Evolutionary conservation across 2,329 filamentous ascomycete genomes (phyloP), one percentile per base, ranked within the genome.

Genomic region (Colletotrichum truncatum): DNA sequence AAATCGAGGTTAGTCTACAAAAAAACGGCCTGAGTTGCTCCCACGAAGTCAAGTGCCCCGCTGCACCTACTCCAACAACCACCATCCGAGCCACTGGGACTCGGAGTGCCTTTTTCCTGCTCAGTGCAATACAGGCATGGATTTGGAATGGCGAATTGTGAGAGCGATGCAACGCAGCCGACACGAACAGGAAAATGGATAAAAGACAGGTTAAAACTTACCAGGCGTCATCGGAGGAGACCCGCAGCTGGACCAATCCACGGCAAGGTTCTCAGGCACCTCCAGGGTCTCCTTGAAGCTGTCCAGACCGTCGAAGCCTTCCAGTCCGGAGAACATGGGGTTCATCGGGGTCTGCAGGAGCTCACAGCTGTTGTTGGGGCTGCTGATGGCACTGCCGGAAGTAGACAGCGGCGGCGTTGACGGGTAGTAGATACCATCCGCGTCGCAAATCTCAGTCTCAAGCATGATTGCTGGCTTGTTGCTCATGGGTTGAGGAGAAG

Each of bases 151-250:
- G 23, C n/a, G 30, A 28, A 28, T 32, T 16, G 16, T 39, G 52
- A 36, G 23, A 52, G 43, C 28, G 25, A 11, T n/a, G 28, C 32
- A 57, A 34, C 16, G 26, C 16, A 11, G 32, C 28, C n/a, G 53
- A 64, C 48, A 51, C 46, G 30, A 23, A 38, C 5, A 7, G 25
- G 12, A 16, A 65, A 64, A 46, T 52, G 30, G 57, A 46, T 21
- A 53, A 64, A 67, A 67, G 56, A 36, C n/a, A n/a, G n/a, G n/a
- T n/a, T n/a, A 51, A 45, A 43, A 88, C 93, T 83, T 90, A 97
- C 93, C 89, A 87, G 94, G 94, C 73, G 93, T 97, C 87, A 97
- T 89, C 23, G 93, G 93, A 54, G 94, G 94, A 30, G 94, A 97
- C 64, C 87, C 87, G 66, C 89, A 91, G 76, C 86, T 89, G 62